Percentiles rank a stretch among this genome's conserved stretches.
These are phyloP conservation scores for Beauveria sp. DNA, from an alignment of 2,329 filamentous ascomycete genomes.

Conservation along the genomic window DNA sequence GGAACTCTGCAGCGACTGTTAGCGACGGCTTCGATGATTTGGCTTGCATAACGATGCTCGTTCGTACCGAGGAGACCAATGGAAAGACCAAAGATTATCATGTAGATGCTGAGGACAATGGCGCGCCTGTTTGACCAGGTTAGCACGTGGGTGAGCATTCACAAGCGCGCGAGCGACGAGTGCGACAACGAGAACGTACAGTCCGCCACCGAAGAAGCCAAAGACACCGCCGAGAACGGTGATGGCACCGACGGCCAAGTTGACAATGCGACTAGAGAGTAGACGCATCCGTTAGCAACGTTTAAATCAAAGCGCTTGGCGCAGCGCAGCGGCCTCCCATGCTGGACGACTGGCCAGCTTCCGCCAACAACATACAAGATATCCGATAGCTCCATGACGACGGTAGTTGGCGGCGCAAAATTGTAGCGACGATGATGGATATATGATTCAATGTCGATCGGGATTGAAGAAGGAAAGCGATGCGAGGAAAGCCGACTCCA, in stretches of 20 bases:
- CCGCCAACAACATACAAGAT: slow-evolving; percentile 56
- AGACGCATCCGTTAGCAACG: slow-evolving; percentile 25
- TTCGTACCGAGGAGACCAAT: slow-evolving; percentile 56
- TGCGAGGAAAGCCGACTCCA: not conserved
- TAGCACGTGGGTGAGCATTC: slow-evolving; percentile 10
- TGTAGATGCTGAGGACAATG: slow-evolving; percentile 76
- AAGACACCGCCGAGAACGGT: slow-evolving; percentile 79
- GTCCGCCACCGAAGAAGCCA: slow-evolving; percentile 55
- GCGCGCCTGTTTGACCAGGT: slow-evolving; percentile 24
- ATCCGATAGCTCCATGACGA: slow-evolving; percentile 75
- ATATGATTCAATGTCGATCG: not conserved
- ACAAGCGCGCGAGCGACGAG: not conserved
- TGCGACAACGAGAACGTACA: slow-evolving; percentile 40
- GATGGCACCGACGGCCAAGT: slow-evolving; percentile 77
- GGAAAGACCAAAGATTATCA: slow-evolving; percentile 81
- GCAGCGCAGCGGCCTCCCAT: slow-evolving; percentile 6
- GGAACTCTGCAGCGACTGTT: slow-evolving; percentile 58
- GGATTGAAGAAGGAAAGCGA: not conserved
- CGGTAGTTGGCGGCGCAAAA: slow-evolving; percentile 1
- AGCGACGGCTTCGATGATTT: slow-evolving; percentile 12
- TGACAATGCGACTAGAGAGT: slow-evolving; percentile 74
- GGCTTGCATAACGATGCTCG: not conserved
- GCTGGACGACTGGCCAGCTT: not conserved
- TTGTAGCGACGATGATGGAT: not conserved
- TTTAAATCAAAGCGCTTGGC: not conserved